Conservation (phyloP, 192 early-diverging fungal genomes). For the Coemansia sp. region DNA sequence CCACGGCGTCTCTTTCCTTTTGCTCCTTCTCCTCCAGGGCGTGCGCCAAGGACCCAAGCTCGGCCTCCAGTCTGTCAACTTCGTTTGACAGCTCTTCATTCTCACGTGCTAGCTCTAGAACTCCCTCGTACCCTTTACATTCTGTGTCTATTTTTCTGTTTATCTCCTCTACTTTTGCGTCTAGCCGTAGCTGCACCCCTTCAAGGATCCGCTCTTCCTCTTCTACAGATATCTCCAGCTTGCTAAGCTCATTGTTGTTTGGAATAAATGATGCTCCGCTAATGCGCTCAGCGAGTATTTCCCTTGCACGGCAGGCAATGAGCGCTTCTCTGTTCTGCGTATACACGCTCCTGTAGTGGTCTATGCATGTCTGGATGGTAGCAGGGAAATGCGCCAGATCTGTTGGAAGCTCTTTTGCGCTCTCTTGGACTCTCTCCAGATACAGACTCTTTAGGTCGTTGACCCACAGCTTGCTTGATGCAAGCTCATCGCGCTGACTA, state of each 20-base stretch:
- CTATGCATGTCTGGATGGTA: constrained; percentile 39
- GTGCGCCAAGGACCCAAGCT: constrained; percentile 28
- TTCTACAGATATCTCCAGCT: constrained; percentile 46
- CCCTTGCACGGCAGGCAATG: constrained; percentile 40
- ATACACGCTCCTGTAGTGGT: constrained; percentile 38
- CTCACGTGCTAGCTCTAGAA: constrained; percentile 11
- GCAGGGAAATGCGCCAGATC: constrained; percentile 37
- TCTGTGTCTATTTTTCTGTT: constrained; percentile 39
- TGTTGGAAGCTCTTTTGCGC: constrained; percentile 39
- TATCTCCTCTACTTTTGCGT: constrained; percentile 35
- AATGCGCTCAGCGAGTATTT: constrained; percentile 46
- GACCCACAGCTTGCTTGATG: constrained; percentile 45
- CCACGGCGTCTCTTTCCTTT: constrained; percentile 33
- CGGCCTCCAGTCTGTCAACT: constrained; percentile 35
- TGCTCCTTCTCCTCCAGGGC: constrained; percentile 42
- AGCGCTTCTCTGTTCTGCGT: constrained; percentile 41
- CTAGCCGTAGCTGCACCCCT: constrained; percentile 42
- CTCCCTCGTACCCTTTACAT: constrained; percentile 31
- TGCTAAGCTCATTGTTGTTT: constrained; percentile 37
- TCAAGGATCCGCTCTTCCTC: constrained; percentile 51
- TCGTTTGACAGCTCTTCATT: constrained; percentile 36
- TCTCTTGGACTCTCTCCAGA: constrained; percentile 26
- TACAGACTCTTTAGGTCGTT: constrained; percentile 49
- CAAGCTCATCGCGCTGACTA: constrained; percentile 50
- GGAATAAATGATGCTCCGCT: constrained; percentile 46